phyloP scores from a whole-genome alignment of 164 flowering plant species.

The Kalanchoe fedtschenkoi region DNA sequence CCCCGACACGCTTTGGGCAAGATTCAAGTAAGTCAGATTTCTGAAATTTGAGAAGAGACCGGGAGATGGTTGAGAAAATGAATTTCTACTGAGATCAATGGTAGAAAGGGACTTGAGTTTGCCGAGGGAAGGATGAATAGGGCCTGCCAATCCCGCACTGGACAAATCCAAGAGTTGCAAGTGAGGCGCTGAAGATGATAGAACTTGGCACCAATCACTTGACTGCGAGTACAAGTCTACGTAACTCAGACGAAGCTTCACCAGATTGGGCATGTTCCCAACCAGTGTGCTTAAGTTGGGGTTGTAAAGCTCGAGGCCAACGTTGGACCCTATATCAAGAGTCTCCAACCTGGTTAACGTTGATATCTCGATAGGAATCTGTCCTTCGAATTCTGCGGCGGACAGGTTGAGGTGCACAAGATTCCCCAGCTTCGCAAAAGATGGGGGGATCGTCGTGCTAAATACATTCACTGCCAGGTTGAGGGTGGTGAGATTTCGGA shows the following conservation, averaged over 20 bases:
- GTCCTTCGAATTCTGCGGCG: background rate
- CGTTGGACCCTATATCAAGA: slow-evolving; percentile 16
- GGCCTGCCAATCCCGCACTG: slow-evolving; percentile 15
- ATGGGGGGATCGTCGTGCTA: background rate
- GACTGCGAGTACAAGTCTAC: slow-evolving; percentile 7
- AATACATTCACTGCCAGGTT: background rate
- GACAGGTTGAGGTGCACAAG: background rate
- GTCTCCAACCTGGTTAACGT: slow-evolving; percentile 11
- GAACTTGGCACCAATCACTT: slow-evolving; percentile 10
- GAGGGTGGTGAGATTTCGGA: background rate
- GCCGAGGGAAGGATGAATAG: slow-evolving; percentile 16
- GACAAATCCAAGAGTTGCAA: slow-evolving; percentile 10
- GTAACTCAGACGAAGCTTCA: slow-evolving; percentile 8
- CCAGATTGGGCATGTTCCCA: slow-evolving; percentile 4
- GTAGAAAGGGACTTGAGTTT: slow-evolving; percentile 14
- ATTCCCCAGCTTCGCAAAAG: background rate
- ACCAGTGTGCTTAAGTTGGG: slow-evolving; percentile 14
- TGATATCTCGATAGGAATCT: slow-evolving; percentile 2
- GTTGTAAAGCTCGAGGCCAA: slow-evolving; percentile 12
- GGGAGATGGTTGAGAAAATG: slow-evolving; percentile 15
- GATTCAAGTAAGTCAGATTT: slow-evolving; percentile 15
- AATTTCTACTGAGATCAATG: slow-evolving; percentile 14
- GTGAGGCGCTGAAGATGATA: slow-evolving; percentile 10
- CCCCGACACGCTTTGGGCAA: slow-evolving; percentile 12
- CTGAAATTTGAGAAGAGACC: slow-evolving; percentile 16